These are phyloP conservation scores for Neofusicoccum sp. DNA, from an alignment of 2,329 filamentous ascomycete species.

Conservation along the genomic window DNA sequence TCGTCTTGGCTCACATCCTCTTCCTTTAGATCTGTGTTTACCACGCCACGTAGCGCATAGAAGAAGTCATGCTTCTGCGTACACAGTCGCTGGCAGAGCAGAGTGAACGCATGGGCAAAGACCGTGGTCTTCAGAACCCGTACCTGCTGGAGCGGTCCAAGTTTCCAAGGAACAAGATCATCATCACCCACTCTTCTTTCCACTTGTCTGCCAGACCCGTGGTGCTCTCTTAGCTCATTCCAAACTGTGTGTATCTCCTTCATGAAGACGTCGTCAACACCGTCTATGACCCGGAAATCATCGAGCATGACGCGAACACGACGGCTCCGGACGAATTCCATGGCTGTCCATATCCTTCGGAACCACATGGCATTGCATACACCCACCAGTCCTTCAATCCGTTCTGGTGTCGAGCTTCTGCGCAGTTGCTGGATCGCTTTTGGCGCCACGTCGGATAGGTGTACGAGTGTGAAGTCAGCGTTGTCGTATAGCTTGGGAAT, in stretches of 20 bases:
- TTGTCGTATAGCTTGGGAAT: background rate
- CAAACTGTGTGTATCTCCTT: background rate
- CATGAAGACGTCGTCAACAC: conserved; percentile 15
- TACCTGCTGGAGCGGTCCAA: no score
- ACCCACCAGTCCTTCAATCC: conserved; percentile 17
- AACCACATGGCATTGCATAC: conserved; percentile 23
- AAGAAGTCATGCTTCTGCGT: background rate
- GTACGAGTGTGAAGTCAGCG: background rate
- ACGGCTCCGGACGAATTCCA: conserved; percentile 22
- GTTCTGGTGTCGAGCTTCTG: no score
- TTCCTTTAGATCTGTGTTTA: background rate
- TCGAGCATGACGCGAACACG: conserved; percentile 19
- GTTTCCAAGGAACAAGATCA: no score
- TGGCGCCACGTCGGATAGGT: background rate
- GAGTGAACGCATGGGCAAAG: no score
- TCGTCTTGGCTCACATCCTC: conserved; percentile 10
- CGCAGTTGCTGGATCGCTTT: no score
- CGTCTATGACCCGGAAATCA: conserved; percentile 15
- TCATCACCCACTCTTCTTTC: no score
- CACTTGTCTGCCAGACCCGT: no score
- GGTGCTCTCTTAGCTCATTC: no score
- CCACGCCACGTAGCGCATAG: background rate
- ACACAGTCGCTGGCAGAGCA: background rate
- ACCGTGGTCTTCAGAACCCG: no score
- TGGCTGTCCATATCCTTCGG: conserved; percentile 23